Percentiles rank a stretch among this genome's conserved stretches.
phyloP scores from a whole-genome alignment of 805 yeast species.

The Grigorovia transvaalensis region DNA sequence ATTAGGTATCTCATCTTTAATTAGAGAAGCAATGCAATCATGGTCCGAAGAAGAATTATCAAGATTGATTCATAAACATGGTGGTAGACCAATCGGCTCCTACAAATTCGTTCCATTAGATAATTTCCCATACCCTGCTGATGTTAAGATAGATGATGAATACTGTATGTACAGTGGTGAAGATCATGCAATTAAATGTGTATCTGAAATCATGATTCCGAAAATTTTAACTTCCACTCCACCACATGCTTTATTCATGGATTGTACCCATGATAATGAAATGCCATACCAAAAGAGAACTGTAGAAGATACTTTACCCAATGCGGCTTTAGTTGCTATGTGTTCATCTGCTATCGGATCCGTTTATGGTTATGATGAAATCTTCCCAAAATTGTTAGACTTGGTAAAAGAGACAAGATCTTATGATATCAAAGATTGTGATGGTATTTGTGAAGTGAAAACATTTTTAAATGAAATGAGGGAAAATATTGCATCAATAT shows the following conservation, averaged over 20 bases:
- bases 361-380: conserved; percentile 87
- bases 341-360: conserved; percentile 93
- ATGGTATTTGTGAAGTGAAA: conserved; percentile 75
- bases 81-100: conserved; percentile 93
- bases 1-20: conserved; percentile 77
- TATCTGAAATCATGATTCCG: conserved; percentile 61
- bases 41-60: conserved; percentile 82
- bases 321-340: conserved; percentile 87
- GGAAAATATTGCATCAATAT: conserved; percentile 42
- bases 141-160: conserved; percentile 30
- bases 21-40: conserved; percentile 97
- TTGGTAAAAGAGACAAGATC: conserved; percentile 66
- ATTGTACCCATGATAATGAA: conserved; percentile 94
- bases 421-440: conserved; percentile 37
- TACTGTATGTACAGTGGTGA: conserved; percentile 10
- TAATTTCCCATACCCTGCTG: conserved; percentile 57
- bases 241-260: conserved; percentile 96
- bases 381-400: conserved; percentile 71
- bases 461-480: conserved; percentile 47
- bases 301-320: conserved; percentile 87
- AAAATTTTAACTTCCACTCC: conserved; percentile 51
- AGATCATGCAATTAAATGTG: conserved; percentile 20
- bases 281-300: conserved; percentile 83
- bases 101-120: conserved; percentile 72
- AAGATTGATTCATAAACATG: conserved; percentile 78